Base-by-base conservation (phyloP, 345 rosid species). In the Moricandia arvensis region DNA sequence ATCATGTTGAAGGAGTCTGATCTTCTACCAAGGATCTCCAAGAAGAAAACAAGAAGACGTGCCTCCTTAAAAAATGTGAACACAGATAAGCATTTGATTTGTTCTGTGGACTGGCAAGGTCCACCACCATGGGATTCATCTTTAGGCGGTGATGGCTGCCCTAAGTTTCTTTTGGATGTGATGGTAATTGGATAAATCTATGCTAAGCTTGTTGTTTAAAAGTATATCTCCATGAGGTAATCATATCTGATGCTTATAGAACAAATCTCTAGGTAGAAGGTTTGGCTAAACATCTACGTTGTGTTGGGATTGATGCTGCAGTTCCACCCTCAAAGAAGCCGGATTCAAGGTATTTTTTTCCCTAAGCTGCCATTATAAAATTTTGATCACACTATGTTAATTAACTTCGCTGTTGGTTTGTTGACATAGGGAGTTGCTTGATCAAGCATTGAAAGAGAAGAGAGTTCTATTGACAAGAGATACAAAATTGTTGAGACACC, bases 261-360 rank as follows among this genome's bases (percentile, higher is more conserved):
- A 54, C 37, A 31, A 75, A 15, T 80, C 6, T 59, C 51, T 79
- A 93, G 96, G 89, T 93, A 75, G 98, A 91, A 85, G 96, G 98
- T 75, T 80, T 93, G 87, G 98, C 98, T 4, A 93, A 93, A 79
- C 97, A 93, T 86, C 81, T 93, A 58, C 90, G 93, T 1, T 93
- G 98, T 80, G 97, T 93, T 58, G 97, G 97, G 16, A 73, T 93
- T 55, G 97, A 93, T 84, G 98, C 97, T 79, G 96, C 97, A 38
- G 78, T 88, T 68, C 93, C 97, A 34, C 72, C 24, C 69, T 84
- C 85, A 0, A 91, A 76, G 80, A 91, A 81, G 80, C 97, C 98
- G 1, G 90, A 87, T 69, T 72, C 97, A 37, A 91, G 98, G 96
- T 91, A 66, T 2, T 11, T 3, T 11, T 63, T 38, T 15, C 49